phyloP scores from a whole-genome alignment of 306 rosid species.

The Trifolium dubium region DNA sequence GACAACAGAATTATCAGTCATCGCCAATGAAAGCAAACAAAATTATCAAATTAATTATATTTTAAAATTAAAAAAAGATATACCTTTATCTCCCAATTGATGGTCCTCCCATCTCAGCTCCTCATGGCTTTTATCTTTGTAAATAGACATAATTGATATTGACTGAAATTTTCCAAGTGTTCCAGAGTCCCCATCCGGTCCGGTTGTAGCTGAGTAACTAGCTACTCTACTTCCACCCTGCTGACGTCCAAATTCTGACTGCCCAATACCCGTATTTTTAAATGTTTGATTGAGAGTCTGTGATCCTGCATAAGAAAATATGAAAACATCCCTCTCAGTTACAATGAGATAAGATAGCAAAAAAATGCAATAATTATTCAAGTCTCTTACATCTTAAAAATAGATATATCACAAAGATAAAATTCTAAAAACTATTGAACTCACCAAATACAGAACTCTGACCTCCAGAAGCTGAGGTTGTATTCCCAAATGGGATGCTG shows the following conservation, averaged over 20 bases:
- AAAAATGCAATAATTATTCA: neutral
- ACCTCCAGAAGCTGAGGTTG: constrained; percentile 71
- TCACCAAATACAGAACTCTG: constrained; percentile 86
- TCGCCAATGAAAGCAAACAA: constrained; percentile 3
- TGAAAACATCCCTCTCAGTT: constrained; percentile 15
- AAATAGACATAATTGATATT: constrained; percentile 86
- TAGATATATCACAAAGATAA: constrained; percentile 32
- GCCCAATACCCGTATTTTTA: constrained; percentile 70
- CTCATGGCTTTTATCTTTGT: constrained; percentile 93
- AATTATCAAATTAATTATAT: neutral
- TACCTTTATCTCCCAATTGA: constrained; percentile 60
- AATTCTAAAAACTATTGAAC: constrained; percentile 37
- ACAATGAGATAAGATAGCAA: neutral
- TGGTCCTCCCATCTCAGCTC: constrained; percentile 99
- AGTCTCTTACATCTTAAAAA: constrained; percentile 17
- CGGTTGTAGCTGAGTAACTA: constrained; percentile 73
- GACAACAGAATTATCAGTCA: neutral
- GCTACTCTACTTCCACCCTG: constrained; percentile 85
- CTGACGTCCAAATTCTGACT: constrained; percentile 73
- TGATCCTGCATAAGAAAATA: constrained; percentile 57
- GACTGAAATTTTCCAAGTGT: constrained; percentile 78
- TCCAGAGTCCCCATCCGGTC: constrained; percentile 69
- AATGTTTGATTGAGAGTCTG: constrained; percentile 65
- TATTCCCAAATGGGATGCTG: constrained; percentile 67
- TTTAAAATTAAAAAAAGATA: neutral